Evolutionary conservation across 257 asterid genomes (phyloP), one percentile per base, ranked within the genome.

Genomic region (Nicotiana noctiflora): DNA sequence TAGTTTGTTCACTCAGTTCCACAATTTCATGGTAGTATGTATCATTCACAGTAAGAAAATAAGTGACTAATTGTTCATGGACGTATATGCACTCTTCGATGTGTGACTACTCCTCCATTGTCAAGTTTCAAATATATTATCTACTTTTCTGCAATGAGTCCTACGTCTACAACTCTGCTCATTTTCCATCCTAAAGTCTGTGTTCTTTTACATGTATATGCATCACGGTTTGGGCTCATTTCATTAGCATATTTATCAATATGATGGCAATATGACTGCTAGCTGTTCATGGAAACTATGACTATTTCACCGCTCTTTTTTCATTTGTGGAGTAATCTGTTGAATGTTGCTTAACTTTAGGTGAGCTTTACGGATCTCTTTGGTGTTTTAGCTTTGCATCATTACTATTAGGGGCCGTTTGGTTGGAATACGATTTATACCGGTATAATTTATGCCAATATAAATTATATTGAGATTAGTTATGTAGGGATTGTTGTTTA

Each of bases 1-100:
- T 89, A 91, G 99, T 87, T 94, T 96, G 99, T 94, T 96, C 81
- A 89, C 93, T 0, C 99, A 94, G 86, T 96, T 96, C 82, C 98
- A 96, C 87, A 96, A 96, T 88, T 96, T 94, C 90, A 94, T 94
- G 98, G 29, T 27, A 97, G 99, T 96, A 86, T 34, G 75, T 11
- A 75, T 7, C 21, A 72, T 60, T 72, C 4, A 8, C 60, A 46
- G 37, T 46, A 13, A 21, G 37, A 46, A 46, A 46, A 46, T 21
- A 72, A 21, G 23, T 46, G 78, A 70, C 19, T 40, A 70, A 70
- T 7, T 70, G 19, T 72, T 72, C 59, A 72, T 72, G 21, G 78
- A 46, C 21, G 14, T 72, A 37, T 13, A 46, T 72, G 60, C 25
- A 8, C 77, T 65, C 19, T 32, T 72, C 21, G 27, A 14, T 13